Evolutionary conservation across 1,139 yeast species (phyloP).

Genomic region (Starmera stellimalicola): DNA sequence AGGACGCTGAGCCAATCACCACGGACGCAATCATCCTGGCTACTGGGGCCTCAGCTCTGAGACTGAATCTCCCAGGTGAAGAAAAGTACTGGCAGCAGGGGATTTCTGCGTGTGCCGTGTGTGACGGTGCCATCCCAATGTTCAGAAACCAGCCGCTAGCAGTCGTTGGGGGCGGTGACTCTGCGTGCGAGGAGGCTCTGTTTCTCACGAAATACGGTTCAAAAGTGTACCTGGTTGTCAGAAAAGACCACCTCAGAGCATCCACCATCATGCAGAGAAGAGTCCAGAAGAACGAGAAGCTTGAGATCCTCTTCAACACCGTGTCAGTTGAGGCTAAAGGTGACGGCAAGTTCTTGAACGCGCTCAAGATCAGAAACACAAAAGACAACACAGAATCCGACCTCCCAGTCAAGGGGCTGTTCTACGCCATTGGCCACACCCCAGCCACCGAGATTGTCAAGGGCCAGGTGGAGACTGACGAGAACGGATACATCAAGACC

Average conservation of each 20-base stretch:
- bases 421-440: conserved; percentile 95
- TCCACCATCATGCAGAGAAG: conserved; percentile 96
- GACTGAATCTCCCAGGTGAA: conserved; percentile 91
- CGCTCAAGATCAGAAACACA: conserved; percentile 57
- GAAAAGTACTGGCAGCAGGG: conserved; percentile 98
- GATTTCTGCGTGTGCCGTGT: conserved; percentile 97
- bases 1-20: conserved; percentile 80
- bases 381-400: conserved; percentile 61
- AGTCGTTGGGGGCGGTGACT: conserved; percentile 97
- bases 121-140: conserved; percentile 99
- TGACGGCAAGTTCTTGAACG: conserved; percentile 67
- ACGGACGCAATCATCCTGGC: conserved; percentile 90
- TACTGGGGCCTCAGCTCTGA: conserved; percentile 96
- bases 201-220: conserved; percentile 96
- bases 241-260: conserved; percentile 91
- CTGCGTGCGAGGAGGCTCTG: conserved; percentile 97
- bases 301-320: conserved; percentile 83
- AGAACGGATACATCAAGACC: conserved; percentile 79
- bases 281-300: conserved; percentile 71
- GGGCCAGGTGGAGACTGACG: conserved; percentile 77
- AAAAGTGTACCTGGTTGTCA: conserved; percentile 83
- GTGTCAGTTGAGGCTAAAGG: conserved; percentile 87
- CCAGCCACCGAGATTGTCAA: conserved; percentile 86
- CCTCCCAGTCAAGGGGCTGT: conserved; percentile 79
- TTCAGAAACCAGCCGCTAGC: conserved; percentile 97